Conservation (phyloP, 1,139 yeast genomes). For the Arxiozyma slooffiae region DNA sequence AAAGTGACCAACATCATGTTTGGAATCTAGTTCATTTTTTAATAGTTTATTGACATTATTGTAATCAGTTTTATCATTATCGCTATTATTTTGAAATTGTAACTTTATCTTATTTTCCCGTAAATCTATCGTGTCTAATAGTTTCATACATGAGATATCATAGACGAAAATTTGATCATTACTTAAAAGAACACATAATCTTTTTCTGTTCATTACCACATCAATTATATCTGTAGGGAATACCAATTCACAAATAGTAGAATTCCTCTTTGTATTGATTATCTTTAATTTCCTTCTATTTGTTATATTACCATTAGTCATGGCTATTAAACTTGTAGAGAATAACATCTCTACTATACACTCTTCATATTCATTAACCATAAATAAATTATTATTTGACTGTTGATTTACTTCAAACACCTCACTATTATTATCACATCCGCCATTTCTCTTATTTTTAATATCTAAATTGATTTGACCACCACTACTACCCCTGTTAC, state of each 20-base stretch:
- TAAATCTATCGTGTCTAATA: conserved; percentile 49
- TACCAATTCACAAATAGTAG: conserved; percentile 41
- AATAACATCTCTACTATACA: conserved; percentile 53
- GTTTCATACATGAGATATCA: conserved; percentile 62
- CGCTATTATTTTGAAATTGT: not conserved
- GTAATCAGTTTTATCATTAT: not conserved
- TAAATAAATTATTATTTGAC: not conserved
- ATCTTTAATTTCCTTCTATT: conserved; percentile 42
- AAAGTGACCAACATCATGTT: not conserved
- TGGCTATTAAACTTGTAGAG: conserved; percentile 58
- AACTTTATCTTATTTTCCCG: conserved; percentile 15
- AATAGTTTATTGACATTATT: not conserved
- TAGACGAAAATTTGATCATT: conserved; percentile 58
- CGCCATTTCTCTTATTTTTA: not conserved
- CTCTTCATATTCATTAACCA: conserved; percentile 1
- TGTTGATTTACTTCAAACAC: not conserved
- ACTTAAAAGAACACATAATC: conserved; percentile 52
- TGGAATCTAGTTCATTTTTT: not conserved
- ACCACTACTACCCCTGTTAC: not conserved
- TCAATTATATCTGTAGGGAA: conserved; percentile 55
- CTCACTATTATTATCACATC: not conserved
- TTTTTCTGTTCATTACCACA: conserved; percentile 54
- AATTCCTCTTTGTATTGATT: conserved; percentile 48
- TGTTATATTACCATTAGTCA: conserved; percentile 38
- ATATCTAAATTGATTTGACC: not conserved